Evolutionary conservation across 2,329 filamentous ascomycete species (phyloP).

Genomic region (Alternaria gansuensis): DNA sequence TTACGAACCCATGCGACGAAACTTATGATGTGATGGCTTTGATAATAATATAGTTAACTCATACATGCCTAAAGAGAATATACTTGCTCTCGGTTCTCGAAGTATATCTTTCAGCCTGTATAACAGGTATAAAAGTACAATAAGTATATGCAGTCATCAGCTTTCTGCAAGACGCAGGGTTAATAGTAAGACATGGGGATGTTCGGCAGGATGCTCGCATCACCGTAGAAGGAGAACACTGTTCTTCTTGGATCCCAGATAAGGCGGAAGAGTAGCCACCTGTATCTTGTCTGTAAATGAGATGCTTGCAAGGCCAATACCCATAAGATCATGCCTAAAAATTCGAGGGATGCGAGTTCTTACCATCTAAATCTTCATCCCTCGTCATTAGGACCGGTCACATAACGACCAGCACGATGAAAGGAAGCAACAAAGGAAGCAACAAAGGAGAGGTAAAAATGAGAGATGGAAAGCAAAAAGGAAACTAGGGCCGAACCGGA

Average conservation of each 20-base stretch:
- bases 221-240: background rate
- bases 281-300: background rate
- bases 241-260: background rate
- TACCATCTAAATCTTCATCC: background rate
- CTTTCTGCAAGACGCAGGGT: background rate
- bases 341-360: background rate
- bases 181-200: background rate
- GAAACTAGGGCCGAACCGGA: slow-evolving; percentile 10
- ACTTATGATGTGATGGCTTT: background rate
- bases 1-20: background rate
- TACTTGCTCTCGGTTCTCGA: background rate
- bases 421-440: too few species aligned
- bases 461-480: background rate
- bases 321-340: background rate
- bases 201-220: background rate
- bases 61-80: background rate
- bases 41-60: background rate
- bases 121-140: background rate
- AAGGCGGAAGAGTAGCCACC: background rate
- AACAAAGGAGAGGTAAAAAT: background rate
- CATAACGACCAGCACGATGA: too few species aligned
- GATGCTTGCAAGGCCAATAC: background rate
- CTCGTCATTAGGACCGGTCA: background rate
- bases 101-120: background rate
- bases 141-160: background rate